These are phyloP conservation scores for Suillus luteus DNA, from an alignment of 768 basidiomycete species.

Conservation along the genomic window DNA sequence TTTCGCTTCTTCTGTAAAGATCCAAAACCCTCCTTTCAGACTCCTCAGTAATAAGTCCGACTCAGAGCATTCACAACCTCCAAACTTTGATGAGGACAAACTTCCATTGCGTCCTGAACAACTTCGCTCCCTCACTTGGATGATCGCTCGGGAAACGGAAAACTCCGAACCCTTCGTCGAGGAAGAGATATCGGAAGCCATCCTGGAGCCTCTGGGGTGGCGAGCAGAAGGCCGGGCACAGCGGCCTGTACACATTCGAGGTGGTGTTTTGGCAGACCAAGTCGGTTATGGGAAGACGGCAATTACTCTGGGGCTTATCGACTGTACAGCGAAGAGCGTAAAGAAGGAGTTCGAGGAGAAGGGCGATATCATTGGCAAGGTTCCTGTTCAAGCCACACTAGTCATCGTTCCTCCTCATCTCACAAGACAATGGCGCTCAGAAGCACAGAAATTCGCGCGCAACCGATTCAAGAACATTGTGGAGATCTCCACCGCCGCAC, in stretches of 20 bases:
- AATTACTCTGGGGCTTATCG: constrained; percentile 88
- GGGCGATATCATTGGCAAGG: constrained; percentile 54
- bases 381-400: constrained; percentile 79
- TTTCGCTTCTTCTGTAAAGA: constrained; percentile 64
- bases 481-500: constrained; percentile 64
- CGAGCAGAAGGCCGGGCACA: constrained; percentile 91
- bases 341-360: constrained; percentile 58
- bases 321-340: constrained; percentile 61
- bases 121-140: constrained; percentile 89
- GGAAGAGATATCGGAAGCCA: constrained; percentile 92
- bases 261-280: constrained; percentile 93
- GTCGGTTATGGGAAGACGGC: constrained; percentile 98
- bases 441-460: constrained; percentile 77
- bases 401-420: constrained; percentile 90
- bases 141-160: constrained; percentile 75
- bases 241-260: constrained; percentile 71
- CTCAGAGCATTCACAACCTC: constrained; percentile 71
- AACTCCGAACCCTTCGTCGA: constrained; percentile 78
- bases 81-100: constrained; percentile 56
- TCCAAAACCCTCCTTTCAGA: constrained; percentile 62
- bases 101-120: constrained; percentile 80
- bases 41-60: constrained; percentile 79
- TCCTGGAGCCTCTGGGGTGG: constrained; percentile 87
- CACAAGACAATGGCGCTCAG: constrained; percentile 86
- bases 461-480: constrained; percentile 50